Evolutionary conservation across 768 basidiomycete genomes (phyloP).

Genomic region (Boletellus ananas): DNA sequence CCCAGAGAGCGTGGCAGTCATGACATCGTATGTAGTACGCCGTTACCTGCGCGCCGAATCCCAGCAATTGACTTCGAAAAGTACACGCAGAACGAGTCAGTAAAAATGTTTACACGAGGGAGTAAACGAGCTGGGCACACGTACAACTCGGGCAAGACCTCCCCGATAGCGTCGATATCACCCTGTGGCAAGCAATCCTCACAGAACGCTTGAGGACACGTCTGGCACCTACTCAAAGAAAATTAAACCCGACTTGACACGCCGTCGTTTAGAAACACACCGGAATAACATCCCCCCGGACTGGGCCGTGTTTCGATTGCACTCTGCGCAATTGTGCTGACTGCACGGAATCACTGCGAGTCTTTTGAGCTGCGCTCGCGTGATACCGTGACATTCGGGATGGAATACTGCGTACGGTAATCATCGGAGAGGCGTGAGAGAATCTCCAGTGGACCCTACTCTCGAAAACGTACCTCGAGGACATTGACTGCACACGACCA

Average conservation of each 20-base stretch:
- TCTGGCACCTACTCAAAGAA: conserved; percentile 43
- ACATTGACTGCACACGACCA: conserved; percentile 46
- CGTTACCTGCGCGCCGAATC: conserved; percentile 32
- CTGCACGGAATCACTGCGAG: conserved; percentile 35
- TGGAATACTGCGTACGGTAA: conserved; percentile 47
- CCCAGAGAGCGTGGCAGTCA: conserved; percentile 42
- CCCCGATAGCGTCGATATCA: conserved; percentile 50
- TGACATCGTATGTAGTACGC: conserved; percentile 51
- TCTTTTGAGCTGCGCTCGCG: conserved; percentile 26
- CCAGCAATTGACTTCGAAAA: conserved; percentile 36
- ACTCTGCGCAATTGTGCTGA: conserved; percentile 50
- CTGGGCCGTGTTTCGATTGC: conserved; percentile 41
- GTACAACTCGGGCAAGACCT: conserved; percentile 56
- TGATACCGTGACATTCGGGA: conserved; percentile 42
- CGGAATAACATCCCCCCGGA: conserved; percentile 59
- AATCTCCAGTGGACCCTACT: too few relatives aligned
- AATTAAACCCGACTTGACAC: conserved; percentile 4
- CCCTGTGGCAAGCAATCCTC: conserved; percentile 56
- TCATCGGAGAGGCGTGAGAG: conserved; percentile 1
- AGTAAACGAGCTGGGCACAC: conserved; percentile 20
- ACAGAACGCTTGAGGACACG: conserved; percentile 57
- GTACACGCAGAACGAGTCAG: too few relatives aligned
- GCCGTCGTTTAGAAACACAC: conserved; percentile 25
- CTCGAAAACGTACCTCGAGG: conserved; percentile 45
- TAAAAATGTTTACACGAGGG: too few relatives aligned